Evolutionary conservation across 441 rosid species (phyloP).

Genomic region (Isatis lusitanica): DNA sequence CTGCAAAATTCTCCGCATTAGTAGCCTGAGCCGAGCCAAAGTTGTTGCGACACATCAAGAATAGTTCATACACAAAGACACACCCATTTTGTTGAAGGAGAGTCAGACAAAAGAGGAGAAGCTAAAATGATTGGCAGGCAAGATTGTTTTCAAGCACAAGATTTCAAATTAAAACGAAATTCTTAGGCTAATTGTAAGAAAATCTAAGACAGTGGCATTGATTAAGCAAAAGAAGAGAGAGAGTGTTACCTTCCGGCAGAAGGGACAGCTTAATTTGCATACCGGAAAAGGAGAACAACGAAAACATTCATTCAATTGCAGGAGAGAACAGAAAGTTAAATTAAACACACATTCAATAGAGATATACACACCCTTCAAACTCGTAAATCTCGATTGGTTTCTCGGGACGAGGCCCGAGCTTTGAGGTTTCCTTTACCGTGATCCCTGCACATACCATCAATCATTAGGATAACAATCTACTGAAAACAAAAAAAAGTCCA

Average conservation of each 20-base stretch:
- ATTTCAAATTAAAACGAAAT: background rate
- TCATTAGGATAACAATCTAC: background rate
- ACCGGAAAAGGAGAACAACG: conserved; percentile 30
- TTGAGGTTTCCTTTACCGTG: conserved; percentile 74
- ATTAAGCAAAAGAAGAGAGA: background rate
- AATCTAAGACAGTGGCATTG: background rate
- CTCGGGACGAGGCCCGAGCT: conserved; percentile 85
- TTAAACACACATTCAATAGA: conserved; percentile 2
- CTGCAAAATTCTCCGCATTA: conserved; percentile 42
- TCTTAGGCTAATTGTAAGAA: conserved; percentile 5
- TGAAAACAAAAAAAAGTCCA: background rate
- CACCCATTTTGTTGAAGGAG: background rate
- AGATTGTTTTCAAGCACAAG: conserved; percentile 4
- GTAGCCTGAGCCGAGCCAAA: background rate
- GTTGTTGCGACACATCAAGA: background rate
- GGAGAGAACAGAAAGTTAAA: conserved; percentile 14
- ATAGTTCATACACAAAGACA: background rate
- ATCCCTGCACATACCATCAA: conserved; percentile 58
- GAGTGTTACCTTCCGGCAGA: conserved; percentile 84
- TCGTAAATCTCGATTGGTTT: conserved; percentile 94
- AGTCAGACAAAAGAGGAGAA: conserved; percentile 10
- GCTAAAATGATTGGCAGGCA: conserved; percentile 2
- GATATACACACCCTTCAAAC: conserved; percentile 71
- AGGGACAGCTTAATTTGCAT: conserved; percentile 71
- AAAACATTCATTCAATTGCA: conserved; percentile 31